Evolutionary conservation across 345 rosid genomes (phyloP), one percentile per base, ranked within the genome.

Genomic region (Passiflora organensis): DNA sequence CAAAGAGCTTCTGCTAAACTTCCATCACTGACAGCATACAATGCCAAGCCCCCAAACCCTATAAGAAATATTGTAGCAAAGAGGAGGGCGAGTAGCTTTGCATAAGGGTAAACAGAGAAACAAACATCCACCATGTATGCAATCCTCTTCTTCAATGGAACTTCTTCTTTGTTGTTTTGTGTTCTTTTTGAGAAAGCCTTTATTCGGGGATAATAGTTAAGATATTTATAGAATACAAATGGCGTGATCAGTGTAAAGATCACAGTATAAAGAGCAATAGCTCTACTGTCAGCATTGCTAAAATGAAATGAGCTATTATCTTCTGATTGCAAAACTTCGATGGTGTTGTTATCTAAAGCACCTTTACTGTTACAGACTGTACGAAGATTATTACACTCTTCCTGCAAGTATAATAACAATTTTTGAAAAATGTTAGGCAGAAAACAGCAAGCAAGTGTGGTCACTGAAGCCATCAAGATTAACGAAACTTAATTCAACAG

Each of bases 1-100:
- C 97, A 90, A 67, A 90, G 87, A 15, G 95, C 86, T 76, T 90
- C 95, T 13, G 81, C 78, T 44, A 90, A 73, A 60, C 85, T 81
- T 69, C 88, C 75, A 38, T 82, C 97, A 56, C 86, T 82, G 48
- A 90, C 95, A 1, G 88, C 88, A 66, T 81, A 82, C 69, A 90
- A 72, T 24, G 95, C 93, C 69, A 90, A 72, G 32, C 95, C 90
- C 32, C 97, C 97, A 53, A 84, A 82, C 46, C 75, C 78, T 63
- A 90, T 90, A 48, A 90, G 93, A 71, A 81, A 77, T 46, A 82
- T 56, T 17, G 97, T 90, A 1, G 97, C 95, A 13, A 77, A 78
- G 59, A 90, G 93, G 21, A 90, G 97, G 1, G 95, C 93, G 18
- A 86, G 88, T 39, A 86, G 86, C 82, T 90, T 90, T 64, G 95